Evolutionary conservation across 2,329 filamentous ascomycete genomes (phyloP).

Genomic region (Fusarium udum): DNA sequence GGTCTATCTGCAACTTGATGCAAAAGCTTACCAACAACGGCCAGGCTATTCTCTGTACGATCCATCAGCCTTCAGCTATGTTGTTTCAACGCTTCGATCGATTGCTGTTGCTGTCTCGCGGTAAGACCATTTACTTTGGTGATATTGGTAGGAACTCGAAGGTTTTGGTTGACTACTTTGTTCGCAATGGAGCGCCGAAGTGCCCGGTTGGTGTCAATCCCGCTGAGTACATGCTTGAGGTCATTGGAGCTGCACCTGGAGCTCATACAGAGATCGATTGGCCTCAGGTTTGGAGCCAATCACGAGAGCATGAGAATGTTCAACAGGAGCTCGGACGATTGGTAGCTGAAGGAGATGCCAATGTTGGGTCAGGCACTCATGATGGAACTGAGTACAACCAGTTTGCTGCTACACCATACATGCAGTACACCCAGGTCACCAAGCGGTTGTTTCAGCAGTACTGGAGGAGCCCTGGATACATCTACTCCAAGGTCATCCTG

Average conservation of each 20-base stretch:
- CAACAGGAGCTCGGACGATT: slow-evolving; percentile 48
- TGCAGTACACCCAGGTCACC: slow-evolving; percentile 49
- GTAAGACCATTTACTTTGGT: slow-evolving; percentile 73
- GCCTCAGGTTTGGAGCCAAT: slow-evolving; percentile 49
- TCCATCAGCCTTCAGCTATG: slow-evolving; percentile 61
- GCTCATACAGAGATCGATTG: slow-evolving; percentile 56
- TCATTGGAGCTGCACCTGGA: slow-evolving; percentile 57
- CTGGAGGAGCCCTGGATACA: slow-evolving; percentile 63
- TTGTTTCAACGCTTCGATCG: slow-evolving; percentile 64
- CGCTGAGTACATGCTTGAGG: slow-evolving; percentile 73
- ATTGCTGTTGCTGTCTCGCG: slow-evolving; percentile 68
- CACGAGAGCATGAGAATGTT: slow-evolving; percentile 45
- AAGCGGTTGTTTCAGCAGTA: slow-evolving; percentile 50
- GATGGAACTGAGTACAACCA: slow-evolving; percentile 38
- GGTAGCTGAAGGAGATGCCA: neutral
- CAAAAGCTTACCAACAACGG: slow-evolving; percentile 64
- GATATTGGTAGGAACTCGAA: slow-evolving; percentile 67
- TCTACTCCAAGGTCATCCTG: slow-evolving; percentile 63
- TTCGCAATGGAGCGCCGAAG: slow-evolving; percentile 64
- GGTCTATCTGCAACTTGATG: slow-evolving; percentile 67
- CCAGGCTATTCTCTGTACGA: slow-evolving; percentile 61
- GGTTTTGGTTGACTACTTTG: slow-evolving; percentile 68
- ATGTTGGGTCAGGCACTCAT: neutral
- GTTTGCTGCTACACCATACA: slow-evolving; percentile 45
- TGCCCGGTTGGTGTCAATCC: slow-evolving; percentile 68